Evolutionary conservation across 805 yeast genomes (phyloP), one percentile per base, ranked within the genome.

Genomic region (Monosporozyma unispora): DNA sequence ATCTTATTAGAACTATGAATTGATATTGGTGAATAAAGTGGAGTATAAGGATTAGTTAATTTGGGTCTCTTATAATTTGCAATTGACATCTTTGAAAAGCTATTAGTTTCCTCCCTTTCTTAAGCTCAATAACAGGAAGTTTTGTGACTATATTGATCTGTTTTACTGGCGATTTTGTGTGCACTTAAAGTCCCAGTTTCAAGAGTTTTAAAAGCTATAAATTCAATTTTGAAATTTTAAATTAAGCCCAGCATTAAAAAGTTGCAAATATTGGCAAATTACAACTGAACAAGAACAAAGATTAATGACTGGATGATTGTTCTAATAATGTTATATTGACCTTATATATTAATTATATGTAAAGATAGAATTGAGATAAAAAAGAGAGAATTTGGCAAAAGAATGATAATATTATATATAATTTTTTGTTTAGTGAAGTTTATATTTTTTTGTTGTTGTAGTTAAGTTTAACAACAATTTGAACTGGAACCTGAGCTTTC

Each of bases 401-500:
- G 35, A 31, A 31, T 31, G 35, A 31, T 31, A 31, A 31, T 12
- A n/a, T n/a, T n/a, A 31, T 21, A 39, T 19, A 18, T 22, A 14
- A 6, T 21, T 11, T 11, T 21, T 10, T 21, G 11, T 39, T n/a
- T 41, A 23, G 4, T n/a, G n/a, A n/a, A n/a, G n/a, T n/a, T n/a
- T n/a, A 23, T 41, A 14, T 25, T 38, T 39, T 14, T 23, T 10
- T 40, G 19, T 40, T 4, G 27, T 25, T 25, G 4, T 5, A 5
- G 27, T 25, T 4, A 5, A 25, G 27, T 31, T 18, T 80, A 62
- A 84, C 88, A 83, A 2, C 66, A 72, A 8, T 53, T 48, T 55
- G 83, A 86, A n/a, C 67, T 64, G 2, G 64, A 57, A 2, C 79
- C 62, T 2, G 85, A 85, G 59, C 84, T 79, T 1, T 69, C 46